Evolutionary conservation across 495 filamentous ascomycete genomes (phyloP).

Genomic region (Pyrenopolyporus hunteri): DNA sequence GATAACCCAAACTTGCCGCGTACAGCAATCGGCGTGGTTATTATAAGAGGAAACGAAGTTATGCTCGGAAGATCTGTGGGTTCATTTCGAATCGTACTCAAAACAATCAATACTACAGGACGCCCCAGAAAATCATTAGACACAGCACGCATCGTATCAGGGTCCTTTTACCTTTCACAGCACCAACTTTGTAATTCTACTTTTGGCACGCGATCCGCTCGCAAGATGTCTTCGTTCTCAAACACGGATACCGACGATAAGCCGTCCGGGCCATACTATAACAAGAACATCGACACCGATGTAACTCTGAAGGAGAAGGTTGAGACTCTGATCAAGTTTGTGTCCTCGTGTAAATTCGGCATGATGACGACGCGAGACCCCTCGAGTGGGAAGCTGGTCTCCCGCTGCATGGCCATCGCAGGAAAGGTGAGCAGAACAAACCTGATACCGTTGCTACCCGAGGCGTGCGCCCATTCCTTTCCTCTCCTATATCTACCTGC

Average conservation of each 20-base stretch:
- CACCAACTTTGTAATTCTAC: background rate
- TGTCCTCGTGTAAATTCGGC: constrained; percentile 76
- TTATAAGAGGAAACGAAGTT: constrained; percentile 19
- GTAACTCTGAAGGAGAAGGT: constrained; percentile 76
- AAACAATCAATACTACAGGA: background rate
- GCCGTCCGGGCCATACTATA: constrained; percentile 78
- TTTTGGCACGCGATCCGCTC: background rate
- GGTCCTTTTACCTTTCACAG: background rate
- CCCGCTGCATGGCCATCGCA: constrained; percentile 88
- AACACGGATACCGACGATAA: constrained; percentile 65
- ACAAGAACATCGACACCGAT: constrained; percentile 68
- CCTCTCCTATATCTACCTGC: background rate
- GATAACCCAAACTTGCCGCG: constrained; percentile 1
- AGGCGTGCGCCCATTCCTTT: background rate
- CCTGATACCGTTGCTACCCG: background rate
- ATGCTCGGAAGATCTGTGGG: constrained; percentile 4
- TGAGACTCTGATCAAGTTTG: constrained; percentile 72
- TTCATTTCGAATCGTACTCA: background rate
- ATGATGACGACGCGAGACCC: constrained; percentile 72
- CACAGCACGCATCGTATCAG: background rate
- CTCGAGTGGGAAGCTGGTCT: constrained; percentile 65
- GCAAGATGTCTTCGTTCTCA: constrained; percentile 51
- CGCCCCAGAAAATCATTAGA: background rate
- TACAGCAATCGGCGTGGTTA: background rate
- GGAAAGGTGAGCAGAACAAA: constrained; percentile 64